A percentile compares a stretch with the other conserved stretches of the same genome.
Conservation (phyloP, 2,329 filamentous ascomycete species). For the Fusarium subglutinans region DNA sequence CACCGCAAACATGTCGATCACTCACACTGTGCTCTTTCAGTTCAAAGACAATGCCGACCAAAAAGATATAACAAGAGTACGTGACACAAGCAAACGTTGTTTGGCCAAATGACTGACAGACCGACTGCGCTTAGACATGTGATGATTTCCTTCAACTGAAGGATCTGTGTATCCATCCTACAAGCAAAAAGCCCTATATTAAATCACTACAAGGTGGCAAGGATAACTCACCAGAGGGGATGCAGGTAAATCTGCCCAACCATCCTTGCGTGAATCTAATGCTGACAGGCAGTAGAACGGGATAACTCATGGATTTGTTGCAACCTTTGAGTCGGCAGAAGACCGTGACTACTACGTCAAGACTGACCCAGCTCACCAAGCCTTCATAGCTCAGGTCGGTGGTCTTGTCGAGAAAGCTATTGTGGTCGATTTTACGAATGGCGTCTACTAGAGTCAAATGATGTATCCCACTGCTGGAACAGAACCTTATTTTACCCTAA, state of each 20-base stretch:
- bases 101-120: not conserved
- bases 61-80: not conserved
- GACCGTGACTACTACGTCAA: constrained; percentile 76
- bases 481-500: no score
- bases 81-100: fast-evolving
- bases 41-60: not conserved
- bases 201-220: constrained; percentile 2
- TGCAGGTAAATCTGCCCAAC: not conserved
- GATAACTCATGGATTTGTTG: constrained; percentile 75
- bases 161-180: constrained; percentile 7
- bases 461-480: no score
- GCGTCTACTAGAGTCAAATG: no score
- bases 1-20: not conserved
- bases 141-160: constrained; percentile 7
- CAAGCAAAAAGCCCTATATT: constrained; percentile 2
- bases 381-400: constrained; percentile 63
- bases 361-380: constrained; percentile 70
- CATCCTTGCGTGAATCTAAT: fast-evolving
- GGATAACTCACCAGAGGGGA: constrained; percentile 17
- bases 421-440: constrained; percentile 69
- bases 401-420: constrained; percentile 61
- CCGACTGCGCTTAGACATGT: not conserved
- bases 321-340: constrained; percentile 69
- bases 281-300: constrained; percentile 56
- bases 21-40: constrained; percentile 13